Conservation (phyloP, 2,329 filamentous ascomycete species). For the Ceratocystiopsis sp. region DNA sequence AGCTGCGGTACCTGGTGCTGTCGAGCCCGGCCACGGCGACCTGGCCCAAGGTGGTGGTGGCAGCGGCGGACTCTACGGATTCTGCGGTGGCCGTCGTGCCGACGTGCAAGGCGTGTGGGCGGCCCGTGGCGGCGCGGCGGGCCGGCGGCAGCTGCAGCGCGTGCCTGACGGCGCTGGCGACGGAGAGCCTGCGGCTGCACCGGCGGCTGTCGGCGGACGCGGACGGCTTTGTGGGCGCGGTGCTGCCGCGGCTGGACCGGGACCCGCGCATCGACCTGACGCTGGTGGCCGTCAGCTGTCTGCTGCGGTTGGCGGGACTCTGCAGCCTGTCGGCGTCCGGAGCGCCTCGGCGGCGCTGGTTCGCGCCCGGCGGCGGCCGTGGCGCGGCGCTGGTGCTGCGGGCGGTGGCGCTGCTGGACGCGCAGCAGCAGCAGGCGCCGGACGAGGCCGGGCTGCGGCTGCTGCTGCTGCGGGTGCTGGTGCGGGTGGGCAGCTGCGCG, state of each 20-base stretch:
- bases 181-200: slow-evolving; percentile 10
- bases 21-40: slow-evolving; percentile 20
- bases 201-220: slow-evolving; percentile 10
- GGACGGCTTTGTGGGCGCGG: slow-evolving; percentile 7
- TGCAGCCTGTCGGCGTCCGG: background rate
- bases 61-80: background rate
- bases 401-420: slow-evolving; percentile 31
- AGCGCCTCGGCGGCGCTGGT: background rate
- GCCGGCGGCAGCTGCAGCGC: slow-evolving; percentile 5
- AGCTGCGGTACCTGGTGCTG: slow-evolving; percentile 27
- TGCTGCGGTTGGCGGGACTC: slow-evolving; percentile 17
- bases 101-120: slow-evolving; percentile 11
- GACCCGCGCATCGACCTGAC: slow-evolving; percentile 18
- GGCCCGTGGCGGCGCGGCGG: background rate
- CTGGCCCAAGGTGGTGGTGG: background rate
- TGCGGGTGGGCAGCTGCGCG: slow-evolving; percentile 32
- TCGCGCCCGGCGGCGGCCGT: slow-evolving; percentile 10
- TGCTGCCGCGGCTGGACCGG: slow-evolving; percentile 13
- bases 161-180: slow-evolving; percentile 10
- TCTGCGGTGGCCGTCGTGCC: background rate
- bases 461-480: slow-evolving; percentile 33
- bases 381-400: slow-evolving; percentile 24
- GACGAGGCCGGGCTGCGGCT: slow-evolving; percentile 30
- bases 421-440: slow-evolving; percentile 26
- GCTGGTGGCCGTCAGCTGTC: slow-evolving; percentile 14